These are phyloP conservation scores for Ascochyta koolunga DNA, from an alignment of 2,329 filamentous ascomycete genomes.

Conservation along the genomic window DNA sequence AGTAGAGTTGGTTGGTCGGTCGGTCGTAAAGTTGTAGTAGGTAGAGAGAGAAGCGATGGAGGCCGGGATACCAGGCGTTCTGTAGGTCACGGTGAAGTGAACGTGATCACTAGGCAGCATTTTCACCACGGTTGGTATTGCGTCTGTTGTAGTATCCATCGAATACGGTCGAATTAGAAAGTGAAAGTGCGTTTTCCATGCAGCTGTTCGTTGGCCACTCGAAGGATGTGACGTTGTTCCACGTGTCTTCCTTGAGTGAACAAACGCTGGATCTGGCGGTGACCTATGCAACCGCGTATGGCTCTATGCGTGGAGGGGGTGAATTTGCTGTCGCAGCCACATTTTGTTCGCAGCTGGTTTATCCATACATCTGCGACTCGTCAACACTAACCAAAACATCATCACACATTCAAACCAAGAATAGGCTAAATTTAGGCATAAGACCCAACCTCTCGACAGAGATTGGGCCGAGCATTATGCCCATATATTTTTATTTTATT, in stretches of 20 bases:
- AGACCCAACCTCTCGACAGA: conserved; percentile 26
- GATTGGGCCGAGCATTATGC: conserved; percentile 39
- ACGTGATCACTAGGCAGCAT: background rate
- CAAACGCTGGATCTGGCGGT: too few species aligned
- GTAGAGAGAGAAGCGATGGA: background rate
- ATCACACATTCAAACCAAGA: background rate
- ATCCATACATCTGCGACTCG: background rate
- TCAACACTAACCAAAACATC: background rate
- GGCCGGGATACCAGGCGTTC: background rate
- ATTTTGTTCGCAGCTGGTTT: too few species aligned
- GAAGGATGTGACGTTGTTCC: background rate
- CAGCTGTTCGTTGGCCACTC: background rate
- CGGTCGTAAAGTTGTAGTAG: background rate
- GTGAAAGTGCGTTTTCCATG: background rate
- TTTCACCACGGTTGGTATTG: background rate
- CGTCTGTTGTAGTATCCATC: background rate
- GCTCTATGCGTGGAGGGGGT: too few species aligned
- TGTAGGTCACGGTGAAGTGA: conserved; percentile 8
- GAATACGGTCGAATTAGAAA: background rate
- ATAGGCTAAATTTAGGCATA: conserved; percentile 29
- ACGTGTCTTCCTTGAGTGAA: background rate
- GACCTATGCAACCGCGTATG: too few species aligned
- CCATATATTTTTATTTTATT: conserved; percentile 41
- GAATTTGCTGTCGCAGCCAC: too few species aligned
- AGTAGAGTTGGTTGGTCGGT: too few species aligned